Evolutionary conservation across 2,329 filamentous ascomycete species (phyloP).

Genomic region (Aspergillus niger): DNA sequence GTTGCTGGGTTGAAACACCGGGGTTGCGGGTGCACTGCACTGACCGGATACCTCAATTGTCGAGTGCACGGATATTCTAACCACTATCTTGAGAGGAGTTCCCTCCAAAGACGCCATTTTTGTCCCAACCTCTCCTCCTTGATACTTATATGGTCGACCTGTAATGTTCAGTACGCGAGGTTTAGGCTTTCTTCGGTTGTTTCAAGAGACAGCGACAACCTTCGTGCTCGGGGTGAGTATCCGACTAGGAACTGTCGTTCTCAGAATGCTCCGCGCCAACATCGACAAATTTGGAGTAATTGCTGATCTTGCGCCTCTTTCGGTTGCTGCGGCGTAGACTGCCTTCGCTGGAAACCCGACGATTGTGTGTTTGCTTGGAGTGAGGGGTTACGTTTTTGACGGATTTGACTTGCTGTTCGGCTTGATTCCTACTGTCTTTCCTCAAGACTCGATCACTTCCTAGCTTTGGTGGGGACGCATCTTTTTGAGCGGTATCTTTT

Average conservation of each 20-base stretch:
- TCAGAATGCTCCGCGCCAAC: conserved; percentile 28
- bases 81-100: background rate
- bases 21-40: too few relatives aligned
- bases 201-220: background rate
- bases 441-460: background rate
- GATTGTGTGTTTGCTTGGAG: background rate
- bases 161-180: background rate
- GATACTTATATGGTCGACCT: background rate
- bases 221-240: too few relatives aligned
- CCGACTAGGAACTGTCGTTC: conserved; percentile 16
- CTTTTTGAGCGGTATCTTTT: background rate
- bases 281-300: conserved; percentile 33
- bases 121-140: background rate
- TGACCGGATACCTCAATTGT: too few relatives aligned
- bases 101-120: background rate
- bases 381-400: background rate
- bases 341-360: conserved; percentile 2
- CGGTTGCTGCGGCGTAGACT: conserved; percentile 21
- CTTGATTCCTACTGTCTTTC: background rate
- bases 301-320: conserved; percentile 37
- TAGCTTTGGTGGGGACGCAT: background rate
- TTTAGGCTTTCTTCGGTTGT: background rate
- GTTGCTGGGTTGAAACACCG: conserved; percentile 1
- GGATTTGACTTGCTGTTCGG: background rate
- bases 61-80: background rate